These are phyloP conservation scores for Boletus speciosus DNA, from an alignment of 768 basidiomycete species.

Conservation along the genomic window DNA sequence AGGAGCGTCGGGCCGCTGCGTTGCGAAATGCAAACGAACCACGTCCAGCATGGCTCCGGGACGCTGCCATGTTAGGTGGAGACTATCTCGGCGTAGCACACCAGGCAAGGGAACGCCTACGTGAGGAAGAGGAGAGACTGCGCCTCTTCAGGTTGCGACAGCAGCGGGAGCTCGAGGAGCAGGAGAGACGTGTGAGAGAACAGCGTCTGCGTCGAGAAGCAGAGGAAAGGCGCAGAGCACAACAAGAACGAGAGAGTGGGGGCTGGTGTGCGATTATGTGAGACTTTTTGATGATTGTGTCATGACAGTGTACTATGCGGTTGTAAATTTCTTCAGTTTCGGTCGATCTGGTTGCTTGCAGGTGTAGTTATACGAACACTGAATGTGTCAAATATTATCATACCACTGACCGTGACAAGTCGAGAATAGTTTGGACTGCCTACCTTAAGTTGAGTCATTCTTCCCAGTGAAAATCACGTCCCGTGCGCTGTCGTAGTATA, in stretches of 20 bases:
- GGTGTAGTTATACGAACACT: background rate
- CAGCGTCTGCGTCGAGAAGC: background rate
- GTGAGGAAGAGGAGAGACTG: background rate
- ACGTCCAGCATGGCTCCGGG: background rate
- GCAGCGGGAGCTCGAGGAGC: constrained; percentile 4
- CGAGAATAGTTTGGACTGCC: no score
- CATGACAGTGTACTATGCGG: background rate
- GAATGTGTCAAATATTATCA: background rate
- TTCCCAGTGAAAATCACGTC: no score
- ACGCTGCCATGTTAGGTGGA: background rate
- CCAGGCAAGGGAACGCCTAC: background rate
- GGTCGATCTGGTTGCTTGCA: background rate
- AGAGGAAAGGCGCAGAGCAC: constrained; percentile 6
- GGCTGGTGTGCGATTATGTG: constrained; percentile 31
- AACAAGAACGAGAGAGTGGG: background rate
- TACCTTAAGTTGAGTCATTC: no score
- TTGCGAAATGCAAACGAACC: background rate
- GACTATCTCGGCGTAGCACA: background rate
- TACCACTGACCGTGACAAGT: no score
- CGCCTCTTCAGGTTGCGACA: background rate
- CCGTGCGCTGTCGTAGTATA: no score
- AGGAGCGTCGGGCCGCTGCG: constrained; percentile 7
- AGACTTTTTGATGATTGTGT: background rate
- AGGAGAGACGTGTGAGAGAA: constrained; percentile 4
- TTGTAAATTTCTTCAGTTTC: background rate